A percentile compares a stretch with the other conserved stretches of the same genome.
Conservation (phyloP, 1,284 basidiomycete genomes). For the Somion occarium region DNA sequence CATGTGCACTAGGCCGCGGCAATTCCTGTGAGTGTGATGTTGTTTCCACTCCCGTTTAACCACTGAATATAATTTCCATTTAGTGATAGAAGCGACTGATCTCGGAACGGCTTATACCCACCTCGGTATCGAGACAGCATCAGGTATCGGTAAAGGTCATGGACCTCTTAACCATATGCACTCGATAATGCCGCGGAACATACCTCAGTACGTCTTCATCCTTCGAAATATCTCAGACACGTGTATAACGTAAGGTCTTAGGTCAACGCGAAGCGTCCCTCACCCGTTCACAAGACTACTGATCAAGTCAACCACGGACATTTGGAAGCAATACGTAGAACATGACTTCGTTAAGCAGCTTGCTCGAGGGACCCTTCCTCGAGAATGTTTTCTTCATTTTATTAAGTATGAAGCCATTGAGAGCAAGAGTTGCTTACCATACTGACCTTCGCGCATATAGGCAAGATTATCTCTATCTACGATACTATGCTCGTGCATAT, state of each 20-base stretch:
- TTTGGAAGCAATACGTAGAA: constrained; percentile 77
- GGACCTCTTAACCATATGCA: constrained; percentile 91
- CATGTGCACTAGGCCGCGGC: constrained; percentile 61
- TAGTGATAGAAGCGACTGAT: constrained; percentile 57
- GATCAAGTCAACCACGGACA: constrained; percentile 48
- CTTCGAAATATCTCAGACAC: not conserved
- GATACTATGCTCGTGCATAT: constrained; percentile 75
- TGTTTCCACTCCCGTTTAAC: not conserved
- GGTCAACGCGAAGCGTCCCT: constrained; percentile 56
- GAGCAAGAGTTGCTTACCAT: too few species aligned
- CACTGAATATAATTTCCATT: not conserved
- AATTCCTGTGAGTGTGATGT: constrained; percentile 34
- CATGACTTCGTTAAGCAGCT: constrained; percentile 82
- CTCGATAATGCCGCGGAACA: constrained; percentile 40
- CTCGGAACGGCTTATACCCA: constrained; percentile 72
- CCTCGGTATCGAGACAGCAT: constrained; percentile 70
- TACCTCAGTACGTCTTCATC: constrained; percentile 52
- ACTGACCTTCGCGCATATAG: constrained; percentile 30
- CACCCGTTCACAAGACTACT: constrained; percentile 69
- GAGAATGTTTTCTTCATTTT: constrained; percentile 76
- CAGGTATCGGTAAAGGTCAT: constrained; percentile 69
- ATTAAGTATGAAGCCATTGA: constrained; percentile 73
- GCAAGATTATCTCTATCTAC: constrained; percentile 75
- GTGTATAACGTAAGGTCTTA: constrained; percentile 21
- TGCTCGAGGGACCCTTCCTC: constrained; percentile 65